Conservation (phyloP, 1,284 basidiomycete genomes). For the Naganishia cerealis region DNA sequence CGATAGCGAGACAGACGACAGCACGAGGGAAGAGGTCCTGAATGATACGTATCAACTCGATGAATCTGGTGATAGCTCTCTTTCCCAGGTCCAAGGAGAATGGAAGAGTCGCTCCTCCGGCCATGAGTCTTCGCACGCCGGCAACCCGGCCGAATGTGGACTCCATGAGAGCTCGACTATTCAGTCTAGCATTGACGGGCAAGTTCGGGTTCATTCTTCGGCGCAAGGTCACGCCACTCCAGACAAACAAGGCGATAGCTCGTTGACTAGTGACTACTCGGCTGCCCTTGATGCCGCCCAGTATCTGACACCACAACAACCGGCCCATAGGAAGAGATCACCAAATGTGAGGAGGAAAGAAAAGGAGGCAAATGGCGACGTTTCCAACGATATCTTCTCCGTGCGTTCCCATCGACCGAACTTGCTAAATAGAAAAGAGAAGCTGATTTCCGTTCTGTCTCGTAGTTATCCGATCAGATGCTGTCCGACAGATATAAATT, state of each 20-base stretch:
- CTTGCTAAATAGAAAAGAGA: neutral
- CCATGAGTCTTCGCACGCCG: neutral
- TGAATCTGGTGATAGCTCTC: neutral
- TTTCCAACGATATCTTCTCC: constrained; percentile 32
- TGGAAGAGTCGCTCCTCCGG: neutral
- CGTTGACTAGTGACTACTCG: constrained; percentile 12
- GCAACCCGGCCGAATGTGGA: neutral
- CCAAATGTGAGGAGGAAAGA: constrained; percentile 7
- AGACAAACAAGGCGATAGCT: constrained; percentile 1
- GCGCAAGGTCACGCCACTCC: neutral
- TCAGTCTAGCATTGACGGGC: neutral
- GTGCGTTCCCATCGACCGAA: constrained; percentile 8
- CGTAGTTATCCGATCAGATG: constrained; percentile 45
- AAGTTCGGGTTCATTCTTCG: neutral
- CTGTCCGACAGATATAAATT: constrained; percentile 47
- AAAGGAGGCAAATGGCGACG: constrained; percentile 19
- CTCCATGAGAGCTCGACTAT: neutral
- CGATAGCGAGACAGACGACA: neutral
- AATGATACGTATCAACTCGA: constrained; percentile 15
- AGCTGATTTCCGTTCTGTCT: neutral
- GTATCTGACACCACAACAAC: constrained; percentile 10
- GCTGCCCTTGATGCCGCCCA: constrained; percentile 23
- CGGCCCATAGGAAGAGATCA: neutral
- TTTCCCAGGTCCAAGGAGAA: neutral
- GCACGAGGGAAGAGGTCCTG: constrained; percentile 8